Conservation (phyloP, 73 alveolate genomes). For the Paramecium tetraurelia region DNA sequence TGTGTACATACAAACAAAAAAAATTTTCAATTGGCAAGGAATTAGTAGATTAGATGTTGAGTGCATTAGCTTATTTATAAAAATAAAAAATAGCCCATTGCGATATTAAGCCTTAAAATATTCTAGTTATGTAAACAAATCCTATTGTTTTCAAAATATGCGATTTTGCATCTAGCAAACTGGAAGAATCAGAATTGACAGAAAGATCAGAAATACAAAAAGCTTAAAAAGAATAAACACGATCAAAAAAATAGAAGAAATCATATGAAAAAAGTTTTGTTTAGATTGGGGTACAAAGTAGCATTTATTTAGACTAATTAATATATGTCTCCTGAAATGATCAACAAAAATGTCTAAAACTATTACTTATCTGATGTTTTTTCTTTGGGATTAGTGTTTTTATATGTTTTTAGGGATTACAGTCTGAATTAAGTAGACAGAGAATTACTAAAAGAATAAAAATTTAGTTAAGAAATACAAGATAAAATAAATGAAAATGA, state of each 20-base stretch:
- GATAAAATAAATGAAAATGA: background rate
- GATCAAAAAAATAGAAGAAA: background rate
- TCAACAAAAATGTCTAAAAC: background rate
- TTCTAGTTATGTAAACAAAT: background rate
- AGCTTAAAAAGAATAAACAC: background rate
- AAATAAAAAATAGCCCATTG: background rate
- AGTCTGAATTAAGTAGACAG: background rate
- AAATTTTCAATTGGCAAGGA: background rate
- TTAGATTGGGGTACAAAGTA: background rate
- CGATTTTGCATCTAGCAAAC: background rate
- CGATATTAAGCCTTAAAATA: conserved; percentile 20
- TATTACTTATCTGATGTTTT: background rate
- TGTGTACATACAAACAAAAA: background rate
- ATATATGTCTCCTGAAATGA: conserved; percentile 31
- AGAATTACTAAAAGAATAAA: background rate
- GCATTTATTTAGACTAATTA: background rate
- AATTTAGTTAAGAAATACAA: background rate
- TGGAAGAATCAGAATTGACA: background rate
- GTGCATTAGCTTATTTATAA: conserved; percentile 12
- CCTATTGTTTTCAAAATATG: background rate
- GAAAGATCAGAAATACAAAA: background rate
- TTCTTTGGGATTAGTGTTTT: background rate
- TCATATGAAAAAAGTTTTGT: no score
- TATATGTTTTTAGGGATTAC: background rate
- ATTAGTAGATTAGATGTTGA: background rate